Percentiles rank a stretch among this genome's conserved stretches.
Conservation (phyloP, 345 rosid species). For the Dimocarpus longan region DNA sequence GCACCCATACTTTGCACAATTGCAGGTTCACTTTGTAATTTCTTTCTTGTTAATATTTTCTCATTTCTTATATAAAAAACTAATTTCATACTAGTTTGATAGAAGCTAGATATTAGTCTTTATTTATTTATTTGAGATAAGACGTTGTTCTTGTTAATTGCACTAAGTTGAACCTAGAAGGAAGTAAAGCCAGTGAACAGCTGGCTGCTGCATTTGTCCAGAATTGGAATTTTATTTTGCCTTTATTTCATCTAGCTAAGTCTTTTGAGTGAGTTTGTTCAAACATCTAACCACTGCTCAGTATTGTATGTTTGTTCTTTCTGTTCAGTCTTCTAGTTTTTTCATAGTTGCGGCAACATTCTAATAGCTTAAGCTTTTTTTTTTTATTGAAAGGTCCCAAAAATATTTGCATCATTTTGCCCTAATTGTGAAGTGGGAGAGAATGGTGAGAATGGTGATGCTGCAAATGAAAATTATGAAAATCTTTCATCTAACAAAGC, state of each 20-base stretch:
- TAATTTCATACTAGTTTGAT: not conserved
- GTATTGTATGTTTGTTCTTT: not conserved
- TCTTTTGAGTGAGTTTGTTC: not conserved
- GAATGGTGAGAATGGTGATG: conserved; percentile 32
- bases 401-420: conserved; percentile 54
- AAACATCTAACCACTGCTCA: not conserved
- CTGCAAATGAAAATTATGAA: conserved; percentile 33
- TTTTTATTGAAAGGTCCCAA: conserved; percentile 58
- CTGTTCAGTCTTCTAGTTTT: conserved; percentile 4
- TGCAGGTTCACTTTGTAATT: too few species aligned
- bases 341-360: not conserved
- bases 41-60: not conserved
- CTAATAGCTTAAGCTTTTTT: conserved; percentile 23
- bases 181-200: not conserved
- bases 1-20: not conserved
- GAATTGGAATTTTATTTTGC: not conserved
- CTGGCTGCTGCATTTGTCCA: not conserved
- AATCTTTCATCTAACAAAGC: conserved; percentile 25
- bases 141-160: not conserved
- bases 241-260: not conserved
- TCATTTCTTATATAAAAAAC: not conserved
- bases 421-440: conserved; percentile 37
- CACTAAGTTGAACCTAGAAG: not conserved
- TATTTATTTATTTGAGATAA: too few species aligned
- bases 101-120: not conserved